phyloP scores from a whole-genome alignment of 2,329 filamentous ascomycete species.

The Mycocentrospora acerina region DNA sequence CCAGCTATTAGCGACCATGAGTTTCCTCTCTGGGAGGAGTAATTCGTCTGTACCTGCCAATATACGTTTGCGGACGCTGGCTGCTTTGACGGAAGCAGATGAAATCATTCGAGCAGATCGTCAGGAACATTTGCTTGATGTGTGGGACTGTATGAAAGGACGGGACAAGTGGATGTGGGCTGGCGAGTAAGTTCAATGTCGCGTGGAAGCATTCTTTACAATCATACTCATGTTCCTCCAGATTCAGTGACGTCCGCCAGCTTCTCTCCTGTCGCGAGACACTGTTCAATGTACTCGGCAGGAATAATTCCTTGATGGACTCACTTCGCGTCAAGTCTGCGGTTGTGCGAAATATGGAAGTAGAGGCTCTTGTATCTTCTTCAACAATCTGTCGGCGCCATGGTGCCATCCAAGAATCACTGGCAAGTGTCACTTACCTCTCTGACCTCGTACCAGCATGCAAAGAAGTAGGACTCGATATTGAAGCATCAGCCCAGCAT shows the following conservation, averaged over 20 bases:
- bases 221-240: slow-evolving; percentile 46
- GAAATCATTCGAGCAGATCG: slow-evolving; percentile 68
- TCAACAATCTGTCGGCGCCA: slow-evolving; percentile 78
- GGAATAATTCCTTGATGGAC: slow-evolving; percentile 64
- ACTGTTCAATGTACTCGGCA: slow-evolving; percentile 75
- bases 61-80: slow-evolving; percentile 50
- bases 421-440: slow-evolving; percentile 83
- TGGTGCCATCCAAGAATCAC: slow-evolving; percentile 78
- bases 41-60: slow-evolving; percentile 28
- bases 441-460: slow-evolving; percentile 73
- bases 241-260: slow-evolving; percentile 75
- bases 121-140: slow-evolving; percentile 60
- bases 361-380: slow-evolving; percentile 73
- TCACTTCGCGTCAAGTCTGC: slow-evolving; percentile 62
- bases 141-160: slow-evolving; percentile 64
- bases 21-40: slow-evolving; percentile 28
- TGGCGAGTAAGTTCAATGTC: slow-evolving; percentile 63
- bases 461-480: slow-evolving; percentile 67
- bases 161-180: slow-evolving; percentile 79
- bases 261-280: slow-evolving; percentile 83
- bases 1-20: slow-evolving; percentile 55
- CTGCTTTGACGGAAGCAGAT: slow-evolving; percentile 77
- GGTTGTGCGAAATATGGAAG: slow-evolving; percentile 70
- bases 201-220: background rate
- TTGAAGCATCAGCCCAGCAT: slow-evolving; percentile 75